A percentile compares a stretch with the other conserved stretches of the same genome.
phyloP scores from a whole-genome alignment of 164 flowering plant species.

The Sedum album region DNA sequence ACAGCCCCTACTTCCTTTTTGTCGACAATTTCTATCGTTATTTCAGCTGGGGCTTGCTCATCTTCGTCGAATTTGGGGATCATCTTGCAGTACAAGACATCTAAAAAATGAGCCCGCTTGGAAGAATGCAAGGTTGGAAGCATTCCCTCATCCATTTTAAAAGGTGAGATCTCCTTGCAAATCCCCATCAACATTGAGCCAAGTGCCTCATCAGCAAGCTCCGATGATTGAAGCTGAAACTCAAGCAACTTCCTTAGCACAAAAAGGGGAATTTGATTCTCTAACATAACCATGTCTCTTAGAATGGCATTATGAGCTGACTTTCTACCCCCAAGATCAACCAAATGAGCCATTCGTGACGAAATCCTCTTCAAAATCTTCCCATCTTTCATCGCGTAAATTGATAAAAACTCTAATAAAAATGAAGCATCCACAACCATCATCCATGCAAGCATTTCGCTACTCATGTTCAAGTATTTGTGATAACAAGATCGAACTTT shows the following conservation, averaged over 20 bases:
- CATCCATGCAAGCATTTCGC: constrained; percentile 45
- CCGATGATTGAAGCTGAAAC: constrained; percentile 17
- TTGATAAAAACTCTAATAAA: constrained; percentile 33
- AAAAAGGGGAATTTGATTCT: constrained; percentile 52
- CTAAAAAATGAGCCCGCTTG: constrained; percentile 27
- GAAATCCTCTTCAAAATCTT: constrained; percentile 12
- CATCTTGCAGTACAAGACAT: constrained; percentile 28
- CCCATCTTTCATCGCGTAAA: constrained; percentile 21
- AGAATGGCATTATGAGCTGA: constrained; percentile 16
- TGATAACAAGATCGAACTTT: constrained; percentile 37
- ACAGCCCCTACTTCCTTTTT: constrained; percentile 1
- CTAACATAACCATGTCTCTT: constrained; percentile 40
- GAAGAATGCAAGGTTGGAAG: constrained; percentile 10
- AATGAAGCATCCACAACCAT: constrained; percentile 47
- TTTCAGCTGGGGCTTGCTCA: constrained; percentile 4
- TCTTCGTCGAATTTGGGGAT: constrained; percentile 21
- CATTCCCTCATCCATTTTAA: constrained; percentile 18
- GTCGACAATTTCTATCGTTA: neutral
- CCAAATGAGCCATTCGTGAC: constrained; percentile 17
- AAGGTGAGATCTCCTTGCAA: constrained; percentile 32
- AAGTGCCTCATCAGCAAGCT: constrained; percentile 24
- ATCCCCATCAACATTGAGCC: constrained; percentile 25
- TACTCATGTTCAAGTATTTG: constrained; percentile 22
- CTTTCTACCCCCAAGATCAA: neutral
- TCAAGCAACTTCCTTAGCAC: constrained; percentile 26